Percentiles rank a stretch among this genome's conserved stretches.
These are phyloP conservation scores for Agrocybe praecox DNA, from an alignment of 768 basidiomycete genomes.

Conservation along the genomic window DNA sequence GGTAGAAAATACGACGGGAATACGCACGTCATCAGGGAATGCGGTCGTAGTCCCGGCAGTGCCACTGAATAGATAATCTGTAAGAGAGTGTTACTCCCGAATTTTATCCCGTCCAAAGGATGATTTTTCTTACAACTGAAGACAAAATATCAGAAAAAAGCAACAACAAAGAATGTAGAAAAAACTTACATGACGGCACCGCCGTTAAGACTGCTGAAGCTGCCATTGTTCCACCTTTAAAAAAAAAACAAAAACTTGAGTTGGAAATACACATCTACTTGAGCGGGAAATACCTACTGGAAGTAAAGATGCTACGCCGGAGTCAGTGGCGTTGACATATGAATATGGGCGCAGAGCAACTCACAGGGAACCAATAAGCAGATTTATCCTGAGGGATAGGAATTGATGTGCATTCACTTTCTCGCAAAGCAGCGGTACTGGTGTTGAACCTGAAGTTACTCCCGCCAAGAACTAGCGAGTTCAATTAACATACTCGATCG, in stretches of 20 bases:
- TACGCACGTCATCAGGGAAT: conserved; percentile 56
- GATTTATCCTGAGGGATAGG: conserved; percentile 58
- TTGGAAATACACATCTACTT: too few species aligned
- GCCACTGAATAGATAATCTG: conserved; percentile 53
- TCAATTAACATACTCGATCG: conserved; percentile 2
- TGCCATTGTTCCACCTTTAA: conserved; percentile 47
- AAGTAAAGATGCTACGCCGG: conserved; percentile 49
- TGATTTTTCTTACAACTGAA: conserved; percentile 30
- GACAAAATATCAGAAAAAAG: background rate
- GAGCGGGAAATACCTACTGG: conserved; percentile 37
- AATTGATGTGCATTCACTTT: conserved; percentile 54
- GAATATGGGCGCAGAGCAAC: conserved; percentile 17
- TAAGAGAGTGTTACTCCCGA: background rate
- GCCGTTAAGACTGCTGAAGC: conserved; percentile 43
- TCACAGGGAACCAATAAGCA: conserved; percentile 54
- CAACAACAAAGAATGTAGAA: background rate
- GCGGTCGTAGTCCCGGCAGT: conserved; percentile 48
- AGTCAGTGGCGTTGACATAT: conserved; percentile 2
- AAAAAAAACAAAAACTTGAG: too few species aligned
- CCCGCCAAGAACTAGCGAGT: conserved; percentile 46
- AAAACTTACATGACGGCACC: conserved; percentile 45
- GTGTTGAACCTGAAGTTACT: conserved; percentile 50
- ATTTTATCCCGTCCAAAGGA: background rate
- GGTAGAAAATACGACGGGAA: background rate
- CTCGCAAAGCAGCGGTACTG: conserved; percentile 40